Percentiles rank a stretch among this genome's conserved stretches.
Conservation (phyloP, 225 moss, liverwort and hornwort species). For the Straminergon stramineum region DNA sequence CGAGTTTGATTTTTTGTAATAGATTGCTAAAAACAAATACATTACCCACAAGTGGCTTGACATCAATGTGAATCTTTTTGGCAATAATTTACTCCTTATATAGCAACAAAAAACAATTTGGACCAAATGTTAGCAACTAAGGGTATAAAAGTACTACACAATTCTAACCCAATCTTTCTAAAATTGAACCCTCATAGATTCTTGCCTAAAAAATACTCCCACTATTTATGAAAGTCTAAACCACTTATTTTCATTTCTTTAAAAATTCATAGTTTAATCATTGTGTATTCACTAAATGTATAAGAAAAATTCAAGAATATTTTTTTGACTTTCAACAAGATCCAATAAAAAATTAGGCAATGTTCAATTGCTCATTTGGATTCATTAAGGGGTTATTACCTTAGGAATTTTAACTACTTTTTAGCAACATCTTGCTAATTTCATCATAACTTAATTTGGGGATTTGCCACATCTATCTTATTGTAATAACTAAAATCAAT, state of each 20-base stretch:
- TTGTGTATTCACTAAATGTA: rapidly evolving
- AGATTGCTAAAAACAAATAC: rapidly evolving
- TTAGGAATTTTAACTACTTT: background rate
- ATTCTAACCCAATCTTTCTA: background rate
- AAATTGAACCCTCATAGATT: rapidly evolving
- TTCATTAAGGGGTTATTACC: rapidly evolving
- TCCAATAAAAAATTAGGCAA: background rate
- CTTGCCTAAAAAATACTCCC: background rate
- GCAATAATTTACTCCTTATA: background rate
- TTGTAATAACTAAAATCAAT: background rate
- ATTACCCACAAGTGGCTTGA: rapidly evolving
- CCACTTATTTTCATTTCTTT: background rate
- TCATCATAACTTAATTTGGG: no score
- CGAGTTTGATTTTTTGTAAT: rapidly evolving
- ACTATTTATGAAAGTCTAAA: background rate
- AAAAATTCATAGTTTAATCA: background rate
- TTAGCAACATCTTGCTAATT: background rate
- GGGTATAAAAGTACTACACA: background rate
- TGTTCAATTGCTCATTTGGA: rapidly evolving
- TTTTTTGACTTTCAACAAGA: background rate
- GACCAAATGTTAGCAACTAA: rapidly evolving
- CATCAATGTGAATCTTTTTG: no score
- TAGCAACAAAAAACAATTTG: rapidly evolving
- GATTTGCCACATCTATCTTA: background rate
- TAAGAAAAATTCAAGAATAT: background rate